Base-by-base conservation (phyloP, 2,329 filamentous ascomycete species). In the Fusarium scirpi region DNA sequence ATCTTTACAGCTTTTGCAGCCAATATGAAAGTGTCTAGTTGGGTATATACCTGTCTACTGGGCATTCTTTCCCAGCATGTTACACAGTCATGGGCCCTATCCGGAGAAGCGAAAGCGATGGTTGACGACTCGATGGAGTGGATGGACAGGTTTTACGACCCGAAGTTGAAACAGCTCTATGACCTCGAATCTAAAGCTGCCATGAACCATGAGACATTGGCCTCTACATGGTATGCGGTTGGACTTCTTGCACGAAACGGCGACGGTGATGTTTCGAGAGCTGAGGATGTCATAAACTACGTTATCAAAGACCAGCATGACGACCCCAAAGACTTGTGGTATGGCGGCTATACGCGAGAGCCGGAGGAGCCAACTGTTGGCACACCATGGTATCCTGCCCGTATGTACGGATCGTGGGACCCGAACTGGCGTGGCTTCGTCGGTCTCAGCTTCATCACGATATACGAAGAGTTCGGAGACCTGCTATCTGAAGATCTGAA, bases 91-190 rank as follows among this genome's bases (percentile, higher is more conserved):
- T 29, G 41, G 62, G 62, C 62, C 0, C 15, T 65, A 5, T 65
- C 62, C 4, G 62, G 62, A 53, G 62, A 65, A 41, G 62, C 62
- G 1, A 65, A 65, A 59, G 61, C 61, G 0, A 65, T 65, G 62
- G 60, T 65, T 4, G 61, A 65, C 44, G 49, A 70, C 55, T 67
- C 67, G 1, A 69, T 56, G 48, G 53, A 47, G 22, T 70, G 61
- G 66, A 65, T 70, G 66, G 62, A 67, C 32, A 66, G 8, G 7
- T 67, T 56, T 30, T 67, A 67, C 22, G 64, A 67, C 18, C 72
- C 85, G 0, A 62, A 61, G 18, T 45, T 66, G 11, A 22, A 48
- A 41, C 62, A 67, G 8, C 32, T 67, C 6, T 62, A 67, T 22
- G 62, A 67, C 27, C 62, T 67, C 3, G 22, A 67, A 11, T 54